Conservation (phyloP, 352 stramenopile species). For the Globisporangium acanthophoron region DNA sequence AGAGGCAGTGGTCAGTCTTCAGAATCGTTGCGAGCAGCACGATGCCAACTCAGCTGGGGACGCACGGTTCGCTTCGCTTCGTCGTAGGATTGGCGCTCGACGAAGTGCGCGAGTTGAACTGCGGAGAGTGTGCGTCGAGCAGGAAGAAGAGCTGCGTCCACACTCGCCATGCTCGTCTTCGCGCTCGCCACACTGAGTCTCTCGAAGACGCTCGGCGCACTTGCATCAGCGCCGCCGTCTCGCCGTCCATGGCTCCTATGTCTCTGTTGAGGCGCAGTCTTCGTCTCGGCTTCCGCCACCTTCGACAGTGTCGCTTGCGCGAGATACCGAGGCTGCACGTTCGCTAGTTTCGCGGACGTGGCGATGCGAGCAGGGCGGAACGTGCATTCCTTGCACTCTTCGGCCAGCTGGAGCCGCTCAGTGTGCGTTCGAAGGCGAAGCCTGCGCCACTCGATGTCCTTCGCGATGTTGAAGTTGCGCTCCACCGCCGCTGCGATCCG, state of each 20-base stretch:
- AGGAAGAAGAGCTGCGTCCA: conserved; percentile 5
- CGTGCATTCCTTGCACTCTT: conserved; percentile 25
- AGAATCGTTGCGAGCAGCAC: neutral
- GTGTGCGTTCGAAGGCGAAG: conserved; percentile 15
- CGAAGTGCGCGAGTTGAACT: conserved; percentile 17
- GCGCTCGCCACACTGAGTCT: conserved; percentile 13
- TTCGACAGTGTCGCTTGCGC: neutral
- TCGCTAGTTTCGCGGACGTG: neutral
- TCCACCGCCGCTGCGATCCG: conserved; percentile 22
- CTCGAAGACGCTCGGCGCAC: conserved; percentile 21
- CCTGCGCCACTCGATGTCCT: conserved; percentile 31
- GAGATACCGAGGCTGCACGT: conserved; percentile 9
- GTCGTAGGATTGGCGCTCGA: conserved; percentile 16
- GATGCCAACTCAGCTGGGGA: neutral
- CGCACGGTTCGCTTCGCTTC: conserved; percentile 7
- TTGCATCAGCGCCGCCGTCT: neutral
- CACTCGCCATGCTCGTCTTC: neutral
- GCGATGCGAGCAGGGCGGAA: conserved; percentile 27
- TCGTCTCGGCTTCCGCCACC: neutral
- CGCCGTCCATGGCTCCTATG: neutral
- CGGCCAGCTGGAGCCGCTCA: conserved; percentile 19
- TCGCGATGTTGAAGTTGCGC: conserved; percentile 32
- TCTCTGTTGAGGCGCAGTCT: neutral
- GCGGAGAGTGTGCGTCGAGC: neutral
- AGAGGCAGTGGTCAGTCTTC: neutral